Evolutionary conservation across 192 early-diverging fungal genomes (phyloP), one percentile per base, ranked within the genome.

Genomic region (Entophlyctis helioformis): DNA sequence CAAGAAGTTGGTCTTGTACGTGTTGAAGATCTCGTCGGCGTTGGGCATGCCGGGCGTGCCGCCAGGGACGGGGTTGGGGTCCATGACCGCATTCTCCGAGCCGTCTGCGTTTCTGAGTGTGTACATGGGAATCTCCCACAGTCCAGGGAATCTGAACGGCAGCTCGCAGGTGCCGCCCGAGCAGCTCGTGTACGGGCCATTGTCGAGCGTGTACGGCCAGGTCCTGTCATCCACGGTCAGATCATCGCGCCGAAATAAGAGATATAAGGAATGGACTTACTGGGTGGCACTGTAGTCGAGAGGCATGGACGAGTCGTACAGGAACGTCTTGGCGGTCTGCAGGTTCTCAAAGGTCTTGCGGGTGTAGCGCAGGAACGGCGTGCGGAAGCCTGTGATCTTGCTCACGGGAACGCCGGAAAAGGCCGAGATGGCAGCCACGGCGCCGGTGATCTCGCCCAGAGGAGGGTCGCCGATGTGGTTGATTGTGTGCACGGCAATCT

Each of bases 191-290:
- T 9, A 19, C 10, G 42, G 28, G 46, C 81, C 81, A 55, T 75
- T 59, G 43, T 83, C 81, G 18, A 79, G 50, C 3, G 81, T 83
- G 51, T 81, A 83, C 25, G 81, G 81, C 81, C 81, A 83, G 35
- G 54, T 63, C 2, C 59, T 56, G 48, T 74, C 63, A 18, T 60
- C 54, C n/a, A 59, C 34, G 8, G 61, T 33, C 37, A n/a, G 21
- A 31, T 15, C 13, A n/a, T n/a, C n/a, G n/a, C n/a, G n/a, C n/a
- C n/a, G n/a, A n/a, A n/a, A n/a, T n/a, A n/a, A n/a, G n/a, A n/a
- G n/a, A n/a, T n/a, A n/a, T n/a, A n/a, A n/a, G n/a, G n/a, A n/a
- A n/a, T n/a, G n/a, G n/a, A n/a, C n/a, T n/a, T n/a, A n/a, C n/a
- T n/a, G n/a, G n/a, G n/a, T n/a, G n/a, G n/a, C n/a, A n/a, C n/a